phyloP scores from a whole-genome alignment of 306 rosid species.

The Begonia peltatifolia region DNA sequence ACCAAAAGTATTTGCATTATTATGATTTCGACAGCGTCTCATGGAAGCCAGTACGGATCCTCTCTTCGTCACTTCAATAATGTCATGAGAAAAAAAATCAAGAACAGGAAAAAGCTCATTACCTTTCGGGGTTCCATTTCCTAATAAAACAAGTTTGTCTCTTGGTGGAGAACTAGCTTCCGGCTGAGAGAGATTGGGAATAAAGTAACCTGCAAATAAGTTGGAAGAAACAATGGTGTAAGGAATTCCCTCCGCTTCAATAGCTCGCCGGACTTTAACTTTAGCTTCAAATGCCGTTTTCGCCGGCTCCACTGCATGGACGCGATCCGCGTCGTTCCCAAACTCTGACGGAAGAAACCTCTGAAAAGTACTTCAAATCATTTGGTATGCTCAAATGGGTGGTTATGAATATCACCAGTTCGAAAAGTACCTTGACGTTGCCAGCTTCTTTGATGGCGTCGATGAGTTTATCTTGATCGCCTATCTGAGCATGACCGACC shows the following conservation, averaged over 20 bases:
- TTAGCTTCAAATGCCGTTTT: slow-evolving; percentile 15
- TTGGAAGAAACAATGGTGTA: slow-evolving; percentile 24
- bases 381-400: not conserved
- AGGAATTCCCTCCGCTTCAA: slow-evolving; percentile 32
- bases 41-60: too few species aligned
- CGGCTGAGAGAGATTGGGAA: slow-evolving; percentile 18
- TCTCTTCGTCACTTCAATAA: too few species aligned
- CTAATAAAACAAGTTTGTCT: slow-evolving; percentile 20
- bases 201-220: slow-evolving; percentile 23
- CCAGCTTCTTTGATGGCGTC: slow-evolving; percentile 29
- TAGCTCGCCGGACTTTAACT: slow-evolving; percentile 15
- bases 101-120: not conserved
- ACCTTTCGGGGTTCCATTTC: slow-evolving; percentile 30
- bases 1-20: too few species aligned
- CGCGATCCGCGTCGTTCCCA: slow-evolving; percentile 30
- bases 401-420: not conserved
- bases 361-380: slow-evolving; percentile 6
- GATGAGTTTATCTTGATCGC: slow-evolving; percentile 19
- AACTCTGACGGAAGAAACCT: slow-evolving; percentile 32
- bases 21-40: too few species aligned
- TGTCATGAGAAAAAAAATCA: too few species aligned
- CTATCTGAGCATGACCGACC: slow-evolving; percentile 13
- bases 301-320: slow-evolving; percentile 30
- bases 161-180: slow-evolving; percentile 24
- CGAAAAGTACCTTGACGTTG: slow-evolving; percentile 16